phyloP scores from a whole-genome alignment of 2,329 filamentous ascomycete genomes.

The Diaporthe ilicicola region DNA sequence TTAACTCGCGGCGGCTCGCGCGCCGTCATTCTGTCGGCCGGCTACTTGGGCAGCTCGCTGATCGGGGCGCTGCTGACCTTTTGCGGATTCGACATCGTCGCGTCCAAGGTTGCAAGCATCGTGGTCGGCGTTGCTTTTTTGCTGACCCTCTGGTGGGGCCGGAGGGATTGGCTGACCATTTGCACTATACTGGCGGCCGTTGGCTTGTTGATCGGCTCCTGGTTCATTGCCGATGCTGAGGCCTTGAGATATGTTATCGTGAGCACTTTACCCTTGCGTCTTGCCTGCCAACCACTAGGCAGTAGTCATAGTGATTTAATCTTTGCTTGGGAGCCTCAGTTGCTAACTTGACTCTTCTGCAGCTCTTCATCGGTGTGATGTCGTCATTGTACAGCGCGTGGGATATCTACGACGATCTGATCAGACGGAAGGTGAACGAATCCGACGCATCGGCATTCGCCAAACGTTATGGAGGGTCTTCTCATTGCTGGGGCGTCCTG shows the following conservation, averaged over 20 bases:
- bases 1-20: conserved; percentile 75
- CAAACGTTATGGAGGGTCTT: conserved; percentile 79
- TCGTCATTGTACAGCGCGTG: conserved; percentile 81
- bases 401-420: conserved; percentile 87
- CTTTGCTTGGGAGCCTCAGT: background rate
- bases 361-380: conserved; percentile 85
- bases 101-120: conserved; percentile 80
- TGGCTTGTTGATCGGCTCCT: conserved; percentile 75
- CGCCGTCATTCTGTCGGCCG: conserved; percentile 77
- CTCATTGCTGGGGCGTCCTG: conserved; percentile 81
- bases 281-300: background rate
- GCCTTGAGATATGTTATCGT: conserved; percentile 76
- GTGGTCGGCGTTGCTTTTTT: conserved; percentile 78
- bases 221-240: conserved; percentile 82
- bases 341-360: conserved; percentile 9
- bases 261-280: conserved; percentile 41
- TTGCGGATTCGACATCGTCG: conserved; percentile 83
- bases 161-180: conserved; percentile 81
- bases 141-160: conserved; percentile 79
- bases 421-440: conserved; percentile 80
- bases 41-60: conserved; percentile 79
- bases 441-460: conserved; percentile 84
- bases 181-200: conserved; percentile 74
- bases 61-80: conserved; percentile 82
- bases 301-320: too few relatives aligned